These are phyloP conservation scores for Alternaria alternata DNA, from an alignment of 2,329 filamentous ascomycete genomes.

Conservation along the genomic window DNA sequence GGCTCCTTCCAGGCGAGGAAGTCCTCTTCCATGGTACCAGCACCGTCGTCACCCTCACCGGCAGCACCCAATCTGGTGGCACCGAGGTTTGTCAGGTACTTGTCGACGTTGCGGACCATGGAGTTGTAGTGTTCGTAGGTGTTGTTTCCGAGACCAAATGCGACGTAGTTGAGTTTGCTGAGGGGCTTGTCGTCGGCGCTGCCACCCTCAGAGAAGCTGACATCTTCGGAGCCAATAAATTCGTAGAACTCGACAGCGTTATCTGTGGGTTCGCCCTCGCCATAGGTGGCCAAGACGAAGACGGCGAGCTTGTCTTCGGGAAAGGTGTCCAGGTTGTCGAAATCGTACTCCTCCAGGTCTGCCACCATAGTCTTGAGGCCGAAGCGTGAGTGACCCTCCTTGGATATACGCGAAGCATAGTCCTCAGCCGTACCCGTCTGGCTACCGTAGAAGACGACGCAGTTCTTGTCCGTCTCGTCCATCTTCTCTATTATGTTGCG, in stretches of 20 bases:
- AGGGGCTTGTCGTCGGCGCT: slow-evolving; percentile 73
- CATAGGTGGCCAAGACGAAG: slow-evolving; percentile 96
- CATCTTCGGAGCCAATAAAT: slow-evolving; percentile 84
- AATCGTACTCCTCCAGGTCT: slow-evolving; percentile 97
- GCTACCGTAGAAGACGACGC: slow-evolving; percentile 97
- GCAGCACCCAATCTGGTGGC: slow-evolving; percentile 84
- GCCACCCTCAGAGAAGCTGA: slow-evolving; percentile 77
- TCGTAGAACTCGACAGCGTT: slow-evolving; percentile 99
- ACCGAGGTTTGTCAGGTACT: slow-evolving; percentile 80
- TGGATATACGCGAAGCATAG: slow-evolving; percentile 93
- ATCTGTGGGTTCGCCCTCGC: slow-evolving; percentile 97
- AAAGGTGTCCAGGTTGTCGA: slow-evolving; percentile 88
- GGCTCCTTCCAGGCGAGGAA: slow-evolving; percentile 99
- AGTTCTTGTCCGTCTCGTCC: slow-evolving; percentile 95
- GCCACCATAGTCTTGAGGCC: slow-evolving; percentile 98
- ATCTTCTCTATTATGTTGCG: slow-evolving; percentile 95
- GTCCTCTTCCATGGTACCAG: slow-evolving; percentile 99
- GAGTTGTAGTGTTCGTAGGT: slow-evolving; percentile 99
- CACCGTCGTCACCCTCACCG: slow-evolving; percentile 96
- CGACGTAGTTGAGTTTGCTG: slow-evolving; percentile 86
- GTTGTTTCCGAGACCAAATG: slow-evolving; percentile 97
- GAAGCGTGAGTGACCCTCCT: slow-evolving; percentile 96
- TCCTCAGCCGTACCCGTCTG: slow-evolving; percentile 99
- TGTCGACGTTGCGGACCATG: slow-evolving; percentile 93
- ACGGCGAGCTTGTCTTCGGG: slow-evolving; percentile 90